Base-by-base conservation (phyloP, 2,329 filamentous ascomycete genomes). In the Epichloe sibirici region DNA sequence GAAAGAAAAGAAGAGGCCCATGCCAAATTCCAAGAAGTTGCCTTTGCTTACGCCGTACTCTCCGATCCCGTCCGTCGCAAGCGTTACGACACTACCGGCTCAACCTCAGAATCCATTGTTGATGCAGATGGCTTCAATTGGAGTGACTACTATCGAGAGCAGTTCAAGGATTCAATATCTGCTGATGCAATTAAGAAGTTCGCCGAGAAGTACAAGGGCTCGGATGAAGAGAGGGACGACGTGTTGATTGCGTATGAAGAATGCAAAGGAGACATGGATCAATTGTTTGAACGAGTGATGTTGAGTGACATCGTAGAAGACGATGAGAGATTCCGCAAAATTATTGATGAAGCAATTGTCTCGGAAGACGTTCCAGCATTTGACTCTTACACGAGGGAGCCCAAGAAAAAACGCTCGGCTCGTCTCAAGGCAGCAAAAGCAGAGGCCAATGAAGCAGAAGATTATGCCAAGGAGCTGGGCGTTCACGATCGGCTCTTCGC, bases 31-130 rank as follows among this genome's bases (percentile, higher is more conserved):
- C 93, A 98, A 69, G 77, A 86, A 60, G 83, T 98, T 60, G 91
- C 91, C 25, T 91, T 96, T 63, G 91, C 93, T 50, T 95, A 97
- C 65, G 91, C 90, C 37, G 81, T 98, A 48, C 86, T 98, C 38
- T 95, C 88, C 35, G 88, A 96, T 60, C 76, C 85, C 23, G 75
- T 77, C 21, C 82, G 93, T 51, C 86, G 93, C 59, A 82, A 83
- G 60, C 86, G 88, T 54, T 98, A 95, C 72, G 91, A 98, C 65
- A 76, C 79, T 51, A 97, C 91, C 0, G 93, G 93, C 51, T 93
- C 86, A 52, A 97, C 90, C 0, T 82, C 87, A 11, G 90, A 96
- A 64, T 84, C 82, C 8, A 79, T 95, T 23, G 78, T 85, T 35
- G 85, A 89, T 64, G 78, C 80, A 4, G 83, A 88, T 54, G 86